These are phyloP conservation scores for Penicillium sp. DNA, from an alignment of 2,329 filamentous ascomycete species.

Conservation along the genomic window DNA sequence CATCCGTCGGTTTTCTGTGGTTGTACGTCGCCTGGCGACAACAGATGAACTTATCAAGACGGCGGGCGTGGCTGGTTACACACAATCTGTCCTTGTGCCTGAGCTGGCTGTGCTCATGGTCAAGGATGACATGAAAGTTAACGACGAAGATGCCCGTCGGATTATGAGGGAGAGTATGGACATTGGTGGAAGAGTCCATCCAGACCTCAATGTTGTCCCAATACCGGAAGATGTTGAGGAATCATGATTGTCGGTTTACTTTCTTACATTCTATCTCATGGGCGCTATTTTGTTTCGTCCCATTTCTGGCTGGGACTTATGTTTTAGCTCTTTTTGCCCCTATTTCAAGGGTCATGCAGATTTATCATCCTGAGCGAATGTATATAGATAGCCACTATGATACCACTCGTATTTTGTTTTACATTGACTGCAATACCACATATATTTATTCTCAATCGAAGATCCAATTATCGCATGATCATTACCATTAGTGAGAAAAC, in stretches of 20 bases:
- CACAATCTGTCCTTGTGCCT: slow-evolving; percentile 73
- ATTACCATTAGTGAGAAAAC: not conserved
- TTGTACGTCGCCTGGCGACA: slow-evolving; percentile 61
- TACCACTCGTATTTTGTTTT: slow-evolving; percentile 1
- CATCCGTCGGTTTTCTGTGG: slow-evolving; percentile 57
- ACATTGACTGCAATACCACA: not conserved
- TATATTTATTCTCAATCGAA: not conserved
- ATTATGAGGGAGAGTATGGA: slow-evolving; percentile 66
- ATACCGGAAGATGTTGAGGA: slow-evolving; percentile 10
- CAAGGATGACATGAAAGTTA: slow-evolving; percentile 57
- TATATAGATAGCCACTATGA: slow-evolving; percentile 5
- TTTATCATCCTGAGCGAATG: not conserved
- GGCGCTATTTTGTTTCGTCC: not conserved
- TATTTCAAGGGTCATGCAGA: no score
- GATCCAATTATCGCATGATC: not conserved
- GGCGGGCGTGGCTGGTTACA: slow-evolving; percentile 65
- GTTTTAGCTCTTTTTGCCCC: not conserved
- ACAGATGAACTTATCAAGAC: slow-evolving; percentile 65
- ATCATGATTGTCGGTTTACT: not conserved
- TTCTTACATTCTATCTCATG: not conserved
- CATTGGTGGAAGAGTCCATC: slow-evolving; percentile 66
- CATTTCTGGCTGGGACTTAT: not conserved
- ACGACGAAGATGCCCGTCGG: slow-evolving; percentile 46
- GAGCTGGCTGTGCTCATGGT: slow-evolving; percentile 60
- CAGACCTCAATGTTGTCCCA: slow-evolving; percentile 56